A percentile compares a stretch with the other conserved stretches of the same genome.
phyloP scores from a whole-genome alignment of 805 yeast genomes.

The Blastobotrys peoriensis region DNA sequence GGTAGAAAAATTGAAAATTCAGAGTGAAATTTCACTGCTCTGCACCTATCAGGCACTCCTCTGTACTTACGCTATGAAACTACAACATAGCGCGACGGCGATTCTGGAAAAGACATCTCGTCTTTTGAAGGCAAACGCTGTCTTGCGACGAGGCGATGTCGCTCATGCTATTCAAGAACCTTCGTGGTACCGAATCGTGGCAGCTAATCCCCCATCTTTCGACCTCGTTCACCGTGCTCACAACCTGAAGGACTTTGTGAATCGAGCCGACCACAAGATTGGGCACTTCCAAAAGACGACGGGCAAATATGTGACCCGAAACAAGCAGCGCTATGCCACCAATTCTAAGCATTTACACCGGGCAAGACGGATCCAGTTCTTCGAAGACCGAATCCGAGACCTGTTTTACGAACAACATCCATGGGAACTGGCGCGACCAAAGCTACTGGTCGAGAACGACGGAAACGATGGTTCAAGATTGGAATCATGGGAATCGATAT shows the following conservation, averaged over 20 bases:
- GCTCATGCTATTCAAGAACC: constrained; percentile 55
- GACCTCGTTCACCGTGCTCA: constrained; percentile 46
- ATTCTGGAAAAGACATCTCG: constrained; percentile 79
- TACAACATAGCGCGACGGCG: constrained; percentile 67
- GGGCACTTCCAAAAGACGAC: constrained; percentile 22
- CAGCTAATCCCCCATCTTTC: constrained; percentile 71
- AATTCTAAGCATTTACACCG: constrained; percentile 37
- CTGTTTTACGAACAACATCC: constrained; percentile 91
- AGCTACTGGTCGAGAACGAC: constrained; percentile 68
- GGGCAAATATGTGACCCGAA: constrained; percentile 42
- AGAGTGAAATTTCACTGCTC: too few relatives aligned
- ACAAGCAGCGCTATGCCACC: constrained; percentile 33
- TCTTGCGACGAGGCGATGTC: constrained; percentile 5
- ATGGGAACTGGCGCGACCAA: constrained; percentile 95
- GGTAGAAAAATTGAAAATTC: too few relatives aligned
- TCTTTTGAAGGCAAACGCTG: constrained; percentile 61
- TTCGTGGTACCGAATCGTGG: constrained; percentile 83
- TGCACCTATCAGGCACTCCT: too few relatives aligned
- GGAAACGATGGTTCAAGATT: constrained; percentile 47
- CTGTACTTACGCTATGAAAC: constrained; percentile 63
- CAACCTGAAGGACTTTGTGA: constrained; percentile 20
- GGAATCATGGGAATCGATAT: constrained; percentile 70
- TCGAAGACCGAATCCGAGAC: constrained; percentile 77
- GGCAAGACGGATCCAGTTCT: constrained; percentile 49
- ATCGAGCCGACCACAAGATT: constrained; percentile 19